Conservation (phyloP, 2,329 filamentous ascomycete genomes). For the Colletotrichum sp. region DNA sequence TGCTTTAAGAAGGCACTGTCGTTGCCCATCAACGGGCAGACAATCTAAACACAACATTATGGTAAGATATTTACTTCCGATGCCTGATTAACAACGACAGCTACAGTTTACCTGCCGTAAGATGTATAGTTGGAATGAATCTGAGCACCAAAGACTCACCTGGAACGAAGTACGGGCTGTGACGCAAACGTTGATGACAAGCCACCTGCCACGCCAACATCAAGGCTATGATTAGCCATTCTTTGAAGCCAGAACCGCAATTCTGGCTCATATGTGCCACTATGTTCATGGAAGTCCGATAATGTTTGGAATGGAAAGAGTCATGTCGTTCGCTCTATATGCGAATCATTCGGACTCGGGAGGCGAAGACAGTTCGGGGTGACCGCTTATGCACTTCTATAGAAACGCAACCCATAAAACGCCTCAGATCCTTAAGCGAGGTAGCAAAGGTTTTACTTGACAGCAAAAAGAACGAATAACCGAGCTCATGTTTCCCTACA, state of each 20-base stretch:
- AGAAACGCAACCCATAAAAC: not conserved
- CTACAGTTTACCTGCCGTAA: fast-evolving
- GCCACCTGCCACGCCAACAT: not conserved
- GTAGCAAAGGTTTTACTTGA: not conserved
- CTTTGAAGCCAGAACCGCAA: fast-evolving
- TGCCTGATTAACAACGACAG: not conserved
- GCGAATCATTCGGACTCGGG: not conserved
- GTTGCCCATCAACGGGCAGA: fast-evolving
- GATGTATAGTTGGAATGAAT: not conserved
- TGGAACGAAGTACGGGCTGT: not conserved
- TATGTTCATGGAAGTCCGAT: fast-evolving
- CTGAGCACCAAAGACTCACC: not conserved
- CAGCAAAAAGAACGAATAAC: not conserved
- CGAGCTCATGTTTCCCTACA: not conserved
- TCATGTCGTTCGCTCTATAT: not conserved
- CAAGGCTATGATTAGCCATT: not conserved
- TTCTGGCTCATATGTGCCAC: not conserved
- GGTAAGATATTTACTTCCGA: not conserved
- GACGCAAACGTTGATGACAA: not conserved
- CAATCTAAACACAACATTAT: fast-evolving
- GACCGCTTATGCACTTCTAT: not conserved
- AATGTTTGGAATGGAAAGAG: not conserved
- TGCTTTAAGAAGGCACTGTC: not conserved
- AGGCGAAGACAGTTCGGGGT: not conserved
- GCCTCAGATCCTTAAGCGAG: not conserved